phyloP scores from a whole-genome alignment of 2,329 filamentous ascomycete species.

The Diaporthe capsici region DNA sequence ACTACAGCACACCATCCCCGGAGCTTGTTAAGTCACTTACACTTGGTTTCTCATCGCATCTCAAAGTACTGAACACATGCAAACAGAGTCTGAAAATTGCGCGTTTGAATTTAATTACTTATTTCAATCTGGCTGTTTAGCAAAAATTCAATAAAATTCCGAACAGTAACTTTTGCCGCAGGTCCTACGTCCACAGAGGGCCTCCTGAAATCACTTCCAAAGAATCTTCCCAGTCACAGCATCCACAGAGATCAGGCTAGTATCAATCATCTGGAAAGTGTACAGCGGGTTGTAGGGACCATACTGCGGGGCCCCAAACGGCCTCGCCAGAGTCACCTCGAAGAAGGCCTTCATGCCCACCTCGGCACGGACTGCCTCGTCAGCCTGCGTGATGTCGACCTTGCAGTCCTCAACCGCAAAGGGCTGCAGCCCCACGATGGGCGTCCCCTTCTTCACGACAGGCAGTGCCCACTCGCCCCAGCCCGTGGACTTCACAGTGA shows the following conservation, averaged over 20 bases:
- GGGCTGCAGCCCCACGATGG: background rate
- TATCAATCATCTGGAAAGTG: background rate
- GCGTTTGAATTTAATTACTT: background rate
- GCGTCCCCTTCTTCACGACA: background rate
- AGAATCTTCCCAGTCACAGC: background rate
- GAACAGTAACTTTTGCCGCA: background rate
- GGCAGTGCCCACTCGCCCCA: background rate
- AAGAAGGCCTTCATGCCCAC: background rate
- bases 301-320: background rate
- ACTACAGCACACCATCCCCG: background rate
- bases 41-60: background rate
- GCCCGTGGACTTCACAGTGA: background rate
- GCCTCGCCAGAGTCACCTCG: background rate
- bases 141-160: background rate
- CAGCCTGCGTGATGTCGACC: background rate
- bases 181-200: background rate
- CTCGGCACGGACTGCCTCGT: background rate
- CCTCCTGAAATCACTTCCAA: background rate
- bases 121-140: background rate
- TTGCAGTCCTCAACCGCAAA: conserved; percentile 3
- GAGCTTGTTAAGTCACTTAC: background rate
- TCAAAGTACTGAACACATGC: background rate
- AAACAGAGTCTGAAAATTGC: background rate
- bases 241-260: background rate
- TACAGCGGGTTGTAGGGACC: background rate